A percentile compares a stretch with the other conserved stretches of the same genome.
These are phyloP conservation scores for Talaromyces sp. DNA, from an alignment of 2,329 filamentous ascomycete species.

Conservation along the genomic window DNA sequence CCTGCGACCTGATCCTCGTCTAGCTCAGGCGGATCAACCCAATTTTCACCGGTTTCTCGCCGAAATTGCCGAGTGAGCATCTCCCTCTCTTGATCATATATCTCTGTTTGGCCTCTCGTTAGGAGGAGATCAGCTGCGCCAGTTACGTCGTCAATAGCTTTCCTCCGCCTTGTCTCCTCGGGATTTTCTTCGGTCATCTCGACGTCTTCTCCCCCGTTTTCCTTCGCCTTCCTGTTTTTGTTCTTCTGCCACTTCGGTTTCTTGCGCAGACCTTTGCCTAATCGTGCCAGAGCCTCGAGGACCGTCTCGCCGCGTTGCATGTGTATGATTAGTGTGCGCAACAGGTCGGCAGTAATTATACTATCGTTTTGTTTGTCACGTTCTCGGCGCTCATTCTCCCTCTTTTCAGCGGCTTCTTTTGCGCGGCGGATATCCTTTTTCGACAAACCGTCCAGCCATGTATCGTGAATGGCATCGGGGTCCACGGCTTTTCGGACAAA, in stretches of 20 bases:
- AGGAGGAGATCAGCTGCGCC: slow-evolving; percentile 85
- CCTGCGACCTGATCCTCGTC: slow-evolving; percentile 20
- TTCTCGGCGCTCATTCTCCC: slow-evolving; percentile 71
- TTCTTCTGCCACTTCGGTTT: slow-evolving; percentile 60
- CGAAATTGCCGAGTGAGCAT: slow-evolving; percentile 76
- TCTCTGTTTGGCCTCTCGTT: slow-evolving; percentile 76
- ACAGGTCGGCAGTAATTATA: slow-evolving; percentile 67
- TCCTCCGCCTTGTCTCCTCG: slow-evolving; percentile 65
- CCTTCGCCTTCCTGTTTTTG: slow-evolving; percentile 47
- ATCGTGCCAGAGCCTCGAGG: slow-evolving; percentile 77
- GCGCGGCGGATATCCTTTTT: slow-evolving; percentile 92
- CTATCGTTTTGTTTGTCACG: slow-evolving; percentile 72
- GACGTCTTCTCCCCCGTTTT: slow-evolving; percentile 53
- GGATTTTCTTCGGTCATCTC: slow-evolving; percentile 70
- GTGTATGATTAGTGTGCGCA: slow-evolving; percentile 67
- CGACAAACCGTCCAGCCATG: slow-evolving; percentile 85
- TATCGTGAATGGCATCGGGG: slow-evolving; percentile 84
- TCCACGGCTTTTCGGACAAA: slow-evolving; percentile 86
- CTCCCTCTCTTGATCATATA: slow-evolving; percentile 88
- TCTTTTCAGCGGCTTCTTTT: slow-evolving; percentile 78
- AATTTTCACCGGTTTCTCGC: slow-evolving; percentile 81
- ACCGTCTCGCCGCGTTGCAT: slow-evolving; percentile 80
- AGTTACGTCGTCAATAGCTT: slow-evolving; percentile 76
- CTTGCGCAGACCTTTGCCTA: slow-evolving; percentile 64
- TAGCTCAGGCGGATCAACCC: slow-evolving; percentile 55